phyloP scores from a whole-genome alignment of 768 basidiomycete species.

The Hortiboletus flavorubellus region DNA sequence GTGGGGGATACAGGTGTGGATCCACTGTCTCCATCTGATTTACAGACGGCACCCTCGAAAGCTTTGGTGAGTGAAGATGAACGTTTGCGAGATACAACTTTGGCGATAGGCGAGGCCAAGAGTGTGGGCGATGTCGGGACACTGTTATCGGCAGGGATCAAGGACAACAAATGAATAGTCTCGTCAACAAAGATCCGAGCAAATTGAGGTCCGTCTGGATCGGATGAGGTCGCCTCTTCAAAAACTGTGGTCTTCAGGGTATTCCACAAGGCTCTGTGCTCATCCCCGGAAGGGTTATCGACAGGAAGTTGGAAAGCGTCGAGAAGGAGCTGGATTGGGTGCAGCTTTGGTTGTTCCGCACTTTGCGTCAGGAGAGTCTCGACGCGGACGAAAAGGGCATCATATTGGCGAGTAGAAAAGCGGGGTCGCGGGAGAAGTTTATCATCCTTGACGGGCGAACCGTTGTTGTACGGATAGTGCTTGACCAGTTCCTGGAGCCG shows the following conservation, averaged over 20 bases:
- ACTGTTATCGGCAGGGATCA: conserved; percentile 44
- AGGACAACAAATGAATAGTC: conserved; percentile 49
- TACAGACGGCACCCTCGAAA: conserved; percentile 19
- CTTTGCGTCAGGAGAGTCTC: conserved; percentile 48
- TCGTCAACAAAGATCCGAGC: conserved; percentile 66
- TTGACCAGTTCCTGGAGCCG: conserved; percentile 69
- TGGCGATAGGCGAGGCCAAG: conserved; percentile 35
- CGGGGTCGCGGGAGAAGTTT: conserved; percentile 58
- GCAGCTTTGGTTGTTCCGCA: conserved; percentile 39
- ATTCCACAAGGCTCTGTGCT: conserved; percentile 50
- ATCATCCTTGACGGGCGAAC: conserved; percentile 30
- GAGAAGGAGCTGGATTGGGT: conserved; percentile 56
- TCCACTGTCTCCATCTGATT: conserved; percentile 14
- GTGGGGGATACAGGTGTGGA: conserved; percentile 28
- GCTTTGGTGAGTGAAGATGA: conserved; percentile 31
- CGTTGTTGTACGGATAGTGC: conserved; percentile 57
- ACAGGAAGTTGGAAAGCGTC: conserved; percentile 53
- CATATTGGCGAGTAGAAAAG: conserved; percentile 61
- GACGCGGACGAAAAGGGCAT: conserved; percentile 66
- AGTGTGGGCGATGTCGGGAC: conserved; percentile 28
- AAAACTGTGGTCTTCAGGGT: conserved; percentile 44
- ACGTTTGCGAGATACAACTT: conserved; percentile 28
- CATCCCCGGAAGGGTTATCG: conserved; percentile 32
- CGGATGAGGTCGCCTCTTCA: conserved; percentile 22
- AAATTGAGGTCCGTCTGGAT: conserved; percentile 37